Evolutionary conservation across 345 rosid species (phyloP).

Genomic region (Ailanthus altissimus): DNA sequence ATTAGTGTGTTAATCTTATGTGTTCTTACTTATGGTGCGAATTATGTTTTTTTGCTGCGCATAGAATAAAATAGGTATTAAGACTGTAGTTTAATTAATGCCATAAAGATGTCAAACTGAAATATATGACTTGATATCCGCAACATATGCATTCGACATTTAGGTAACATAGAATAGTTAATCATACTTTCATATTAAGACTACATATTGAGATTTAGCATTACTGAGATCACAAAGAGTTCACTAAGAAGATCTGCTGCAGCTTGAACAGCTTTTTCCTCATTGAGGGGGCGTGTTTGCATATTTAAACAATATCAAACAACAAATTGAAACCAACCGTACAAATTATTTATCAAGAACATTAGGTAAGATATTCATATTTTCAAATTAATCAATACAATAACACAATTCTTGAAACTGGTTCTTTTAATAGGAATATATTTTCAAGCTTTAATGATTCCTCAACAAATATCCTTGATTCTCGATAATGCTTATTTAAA

Average conservation of each 20-base stretch:
- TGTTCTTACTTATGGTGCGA: no score
- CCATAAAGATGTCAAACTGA: no score
- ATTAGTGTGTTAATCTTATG: no score
- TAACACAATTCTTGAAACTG: background rate
- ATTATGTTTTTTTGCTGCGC: no score
- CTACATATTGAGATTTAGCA: background rate
- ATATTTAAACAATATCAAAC: slow-evolving; percentile 10
- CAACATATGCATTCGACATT: slow-evolving; percentile 1
- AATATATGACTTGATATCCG: no score
- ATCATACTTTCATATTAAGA: background rate
- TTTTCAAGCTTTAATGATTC: background rate
- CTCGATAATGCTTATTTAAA: background rate
- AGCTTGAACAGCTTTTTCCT: slow-evolving; percentile 86
- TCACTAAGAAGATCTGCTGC: slow-evolving; percentile 90
- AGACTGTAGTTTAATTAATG: no score
- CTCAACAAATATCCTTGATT: background rate
- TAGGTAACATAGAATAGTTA: background rate
- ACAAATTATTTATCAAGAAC: background rate
- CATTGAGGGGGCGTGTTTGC: slow-evolving; percentile 79
- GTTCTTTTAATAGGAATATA: background rate
- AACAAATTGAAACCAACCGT: background rate
- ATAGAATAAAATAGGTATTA: no score
- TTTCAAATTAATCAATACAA: background rate
- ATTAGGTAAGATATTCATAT: background rate
- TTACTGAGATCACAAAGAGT: slow-evolving; percentile 76